Evolutionary conservation across 257 asterid species (phyloP), one percentile per base, ranked within the genome.

Genomic region (Solanum chilense): DNA sequence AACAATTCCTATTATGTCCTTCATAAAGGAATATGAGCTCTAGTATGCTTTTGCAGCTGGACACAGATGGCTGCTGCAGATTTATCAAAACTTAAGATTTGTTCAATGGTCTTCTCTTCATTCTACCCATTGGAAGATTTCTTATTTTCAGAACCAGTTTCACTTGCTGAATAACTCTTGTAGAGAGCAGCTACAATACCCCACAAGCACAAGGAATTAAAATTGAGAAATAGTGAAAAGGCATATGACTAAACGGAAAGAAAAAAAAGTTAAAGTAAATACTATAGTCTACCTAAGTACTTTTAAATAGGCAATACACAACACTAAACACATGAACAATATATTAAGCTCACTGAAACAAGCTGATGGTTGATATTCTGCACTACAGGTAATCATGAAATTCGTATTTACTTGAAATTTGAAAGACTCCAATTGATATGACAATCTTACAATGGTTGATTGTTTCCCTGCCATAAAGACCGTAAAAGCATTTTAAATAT

Each of bases 1-100:
- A 91, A 94, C 95, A 77, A 93, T 44, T 77, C 98, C 99, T 12
- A 94, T 73, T 91, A 94, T 93, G 77, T 94, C 98, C 88, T 93
- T 92, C 56, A 89, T 88, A 86, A 89, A 87, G 91, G 87, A 84
- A 92, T 71, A 69, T 90, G 93, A 84, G 89, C 84, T 88, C 91
- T 93, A 20, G 89, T 91, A 86, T 82, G 92, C 75, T n/a, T 75
- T 90, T 76, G 92, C 88, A 94, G 88, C 87, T 87, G 91, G 85
- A 88, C 91, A 47, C 91, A 9, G 39, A 35, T 35, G 39, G 39
- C 39, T 5, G 39, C 7, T 35, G 39, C 7, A 35, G 7, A 35
- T 35, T 35, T 35, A 12, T 60, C 11, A 12, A 9, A 89, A 88
- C 47, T 92, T 82, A 92, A 71, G 88, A 95, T 94, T 58, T 86